A percentile compares a stretch with the other conserved stretches of the same genome.
phyloP scores from a whole-genome alignment of 2,329 filamentous ascomycete species.

The Aspergillus pseudoviridinutans region DNA sequence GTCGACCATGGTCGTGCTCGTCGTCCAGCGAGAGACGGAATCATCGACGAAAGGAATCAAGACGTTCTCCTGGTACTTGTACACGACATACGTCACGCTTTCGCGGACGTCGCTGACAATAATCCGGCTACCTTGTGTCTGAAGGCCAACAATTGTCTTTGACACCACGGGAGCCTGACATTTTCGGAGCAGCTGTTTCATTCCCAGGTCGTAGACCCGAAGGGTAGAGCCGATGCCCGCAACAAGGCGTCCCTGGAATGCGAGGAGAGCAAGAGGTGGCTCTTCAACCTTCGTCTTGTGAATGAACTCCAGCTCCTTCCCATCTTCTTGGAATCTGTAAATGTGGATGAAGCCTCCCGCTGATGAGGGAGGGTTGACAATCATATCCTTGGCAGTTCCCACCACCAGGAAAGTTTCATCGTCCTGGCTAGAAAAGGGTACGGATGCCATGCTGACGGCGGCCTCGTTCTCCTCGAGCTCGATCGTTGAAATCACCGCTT shows the following conservation, averaged over 20 bases:
- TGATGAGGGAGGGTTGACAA: slow-evolving; percentile 70
- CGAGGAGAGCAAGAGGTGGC: slow-evolving; percentile 82
- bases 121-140: slow-evolving; percentile 87
- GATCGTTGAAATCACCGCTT: slow-evolving; percentile 70
- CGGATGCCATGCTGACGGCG: slow-evolving; percentile 78
- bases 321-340: slow-evolving; percentile 82
- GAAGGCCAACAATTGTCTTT: slow-evolving; percentile 80
- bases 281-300: slow-evolving; percentile 93
- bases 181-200: slow-evolving; percentile 89
- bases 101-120: slow-evolving; percentile 90
- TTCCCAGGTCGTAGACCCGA: slow-evolving; percentile 86
- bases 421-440: slow-evolving; percentile 83
- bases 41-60: slow-evolving; percentile 94
- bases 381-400: slow-evolving; percentile 87
- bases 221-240: slow-evolving; percentile 81
- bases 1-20: slow-evolving; percentile 87
- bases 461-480: slow-evolving; percentile 88
- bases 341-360: slow-evolving; percentile 84
- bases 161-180: slow-evolving; percentile 74
- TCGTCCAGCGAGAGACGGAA: slow-evolving; percentile 83
- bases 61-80: slow-evolving; percentile 87
- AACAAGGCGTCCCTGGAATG: slow-evolving; percentile 85
- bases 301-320: slow-evolving; percentile 86
- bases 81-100: slow-evolving; percentile 85
- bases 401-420: slow-evolving; percentile 89